Percentiles rank a stretch among this genome's conserved stretches.
Evolutionary conservation across 2,329 filamentous ascomycete genomes (phyloP).

Genomic region (Verticillium klebahnii): DNA sequence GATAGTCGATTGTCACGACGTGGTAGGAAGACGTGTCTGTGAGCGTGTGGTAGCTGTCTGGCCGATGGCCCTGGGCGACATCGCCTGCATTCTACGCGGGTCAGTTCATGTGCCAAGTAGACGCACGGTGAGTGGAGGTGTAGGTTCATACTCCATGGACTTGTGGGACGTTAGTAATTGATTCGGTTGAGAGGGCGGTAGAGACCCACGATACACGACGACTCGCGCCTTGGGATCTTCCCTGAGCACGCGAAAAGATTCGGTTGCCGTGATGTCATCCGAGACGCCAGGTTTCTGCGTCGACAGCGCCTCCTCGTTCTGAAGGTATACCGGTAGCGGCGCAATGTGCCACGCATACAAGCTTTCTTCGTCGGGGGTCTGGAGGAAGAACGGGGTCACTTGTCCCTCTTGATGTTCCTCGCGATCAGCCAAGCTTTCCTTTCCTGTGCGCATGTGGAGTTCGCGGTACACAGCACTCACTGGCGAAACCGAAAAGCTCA

Average conservation of each 20-base stretch:
- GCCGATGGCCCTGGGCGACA: slow-evolving; percentile 71
- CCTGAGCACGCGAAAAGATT: slow-evolving; percentile 57
- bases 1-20: slow-evolving; percentile 85
- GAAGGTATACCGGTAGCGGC: slow-evolving; percentile 69
- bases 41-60: slow-evolving; percentile 72
- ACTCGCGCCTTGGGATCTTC: slow-evolving; percentile 60
- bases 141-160: slow-evolving; percentile 55
- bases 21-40: slow-evolving; percentile 72
- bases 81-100: slow-evolving; percentile 74
- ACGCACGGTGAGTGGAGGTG: background rate
- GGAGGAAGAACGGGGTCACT: slow-evolving; percentile 77
- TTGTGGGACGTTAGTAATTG: slow-evolving; percentile 19
- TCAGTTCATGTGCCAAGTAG: background rate
- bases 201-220: slow-evolving; percentile 56
- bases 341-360: slow-evolving; percentile 91
- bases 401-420: slow-evolving; percentile 61
- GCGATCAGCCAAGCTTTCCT: background rate
- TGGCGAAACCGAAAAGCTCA: slow-evolving; percentile 81
- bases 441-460: background rate
- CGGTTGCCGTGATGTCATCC: slow-evolving; percentile 48
- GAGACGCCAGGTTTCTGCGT: slow-evolving; percentile 44
- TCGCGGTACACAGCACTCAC: slow-evolving; percentile 39
- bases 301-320: slow-evolving; percentile 62
- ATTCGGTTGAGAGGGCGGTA: background rate
- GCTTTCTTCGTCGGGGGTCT: slow-evolving; percentile 68